These are phyloP conservation scores for Xenosphaeropsis pyriputrescens DNA, from an alignment of 2,329 filamentous ascomycete genomes.

Conservation along the genomic window DNA sequence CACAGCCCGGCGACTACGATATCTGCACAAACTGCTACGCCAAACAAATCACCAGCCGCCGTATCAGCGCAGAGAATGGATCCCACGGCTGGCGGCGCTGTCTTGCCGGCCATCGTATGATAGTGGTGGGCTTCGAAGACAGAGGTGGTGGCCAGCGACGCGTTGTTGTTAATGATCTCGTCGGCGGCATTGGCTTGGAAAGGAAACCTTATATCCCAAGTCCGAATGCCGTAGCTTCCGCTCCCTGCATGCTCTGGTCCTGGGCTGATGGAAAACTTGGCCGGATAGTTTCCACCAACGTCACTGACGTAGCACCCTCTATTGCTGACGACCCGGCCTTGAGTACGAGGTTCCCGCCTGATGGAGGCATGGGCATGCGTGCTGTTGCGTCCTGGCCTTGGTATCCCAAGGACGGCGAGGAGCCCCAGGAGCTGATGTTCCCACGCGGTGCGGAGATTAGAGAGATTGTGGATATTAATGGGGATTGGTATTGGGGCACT, in stretches of 20 bases:
- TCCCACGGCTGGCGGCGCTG: constrained; percentile 74
- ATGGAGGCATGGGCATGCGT: constrained; percentile 55
- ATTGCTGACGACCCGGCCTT: constrained; percentile 8
- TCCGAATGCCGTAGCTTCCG: constrained; percentile 5
- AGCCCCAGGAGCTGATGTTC: constrained; percentile 67
- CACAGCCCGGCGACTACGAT: constrained; percentile 63
- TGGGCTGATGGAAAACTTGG: constrained; percentile 30
- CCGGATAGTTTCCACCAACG: constrained; percentile 35
- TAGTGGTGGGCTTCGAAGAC: constrained; percentile 61
- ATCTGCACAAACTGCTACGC: constrained; percentile 70
- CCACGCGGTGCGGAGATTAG: constrained; percentile 69
- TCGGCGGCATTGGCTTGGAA: constrained; percentile 60
- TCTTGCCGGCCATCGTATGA: constrained; percentile 69
- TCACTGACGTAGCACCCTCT: constrained; percentile 25
- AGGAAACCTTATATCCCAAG: constrained; percentile 31
- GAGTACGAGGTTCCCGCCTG: constrained; percentile 44
- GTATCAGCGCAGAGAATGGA: constrained; percentile 63
- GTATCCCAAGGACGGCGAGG: constrained; percentile 47
- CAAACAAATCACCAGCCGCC: constrained; percentile 43
- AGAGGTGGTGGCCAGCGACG: constrained; percentile 51
- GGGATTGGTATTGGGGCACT: constrained; percentile 77
- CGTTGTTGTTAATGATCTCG: constrained; percentile 54
- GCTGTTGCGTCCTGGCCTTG: constrained; percentile 62
- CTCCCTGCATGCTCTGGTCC: constrained; percentile 29
- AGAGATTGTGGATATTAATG: constrained; percentile 78